Percentiles rank a stretch among this genome's conserved stretches.
Evolutionary conservation across 2,329 filamentous ascomycete species (phyloP).

Genomic region (Aspergillus tamarii): DNA sequence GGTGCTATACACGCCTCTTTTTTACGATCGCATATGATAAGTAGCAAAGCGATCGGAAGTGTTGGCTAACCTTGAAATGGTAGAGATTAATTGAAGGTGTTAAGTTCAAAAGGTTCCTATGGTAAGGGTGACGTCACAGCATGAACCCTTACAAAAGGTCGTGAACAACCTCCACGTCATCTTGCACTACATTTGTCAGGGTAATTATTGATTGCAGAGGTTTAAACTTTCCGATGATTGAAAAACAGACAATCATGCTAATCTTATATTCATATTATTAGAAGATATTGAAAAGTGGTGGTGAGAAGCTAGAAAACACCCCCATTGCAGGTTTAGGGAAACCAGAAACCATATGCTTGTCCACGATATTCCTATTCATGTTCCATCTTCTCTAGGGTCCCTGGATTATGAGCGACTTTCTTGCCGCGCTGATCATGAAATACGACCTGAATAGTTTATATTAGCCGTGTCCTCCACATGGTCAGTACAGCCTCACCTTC

Average conservation of each 20-base stretch:
- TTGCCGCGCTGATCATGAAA: slow-evolving; percentile 11
- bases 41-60: background rate
- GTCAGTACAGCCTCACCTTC: background rate
- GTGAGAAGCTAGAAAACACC: background rate
- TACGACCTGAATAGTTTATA: background rate
- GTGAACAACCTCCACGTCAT: background rate
- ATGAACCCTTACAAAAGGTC: background rate
- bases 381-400: background rate
- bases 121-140: background rate
- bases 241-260: background rate
- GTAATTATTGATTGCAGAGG: too few species aligned
- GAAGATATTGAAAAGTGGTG: background rate
- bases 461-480: background rate
- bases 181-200: too few species aligned
- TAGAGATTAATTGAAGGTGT: background rate
- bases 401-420: slow-evolving; percentile 9
- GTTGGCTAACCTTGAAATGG: background rate
- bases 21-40: background rate
- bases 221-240: too few species aligned
- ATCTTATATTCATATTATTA: background rate
- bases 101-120: background rate
- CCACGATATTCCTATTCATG: background rate
- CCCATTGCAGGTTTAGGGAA: background rate
- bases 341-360: background rate
- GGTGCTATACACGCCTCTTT: background rate